Percentiles rank a stretch among this genome's conserved stretches.
These are phyloP conservation scores for Pseudonectria foliicola DNA, from an alignment of 2,329 filamentous ascomycete genomes.

Conservation along the genomic window DNA sequence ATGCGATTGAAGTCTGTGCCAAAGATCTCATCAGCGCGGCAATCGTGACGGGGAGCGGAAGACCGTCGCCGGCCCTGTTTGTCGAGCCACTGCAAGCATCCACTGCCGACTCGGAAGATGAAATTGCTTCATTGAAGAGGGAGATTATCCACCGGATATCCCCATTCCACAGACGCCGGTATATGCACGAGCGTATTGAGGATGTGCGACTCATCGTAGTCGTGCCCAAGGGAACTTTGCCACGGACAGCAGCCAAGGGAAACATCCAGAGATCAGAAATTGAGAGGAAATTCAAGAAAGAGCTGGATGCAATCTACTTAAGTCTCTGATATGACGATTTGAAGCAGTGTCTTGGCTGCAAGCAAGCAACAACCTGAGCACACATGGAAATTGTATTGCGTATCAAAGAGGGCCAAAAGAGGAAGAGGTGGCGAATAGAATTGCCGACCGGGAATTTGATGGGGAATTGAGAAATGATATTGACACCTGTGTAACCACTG, in stretches of 20 bases:
- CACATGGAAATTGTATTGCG: too few species aligned
- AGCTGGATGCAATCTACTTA: slow-evolving; percentile 2
- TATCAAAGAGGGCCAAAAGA: too few species aligned
- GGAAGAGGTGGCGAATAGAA: too few species aligned
- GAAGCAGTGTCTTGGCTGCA: too few species aligned
- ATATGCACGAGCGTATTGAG: slow-evolving; percentile 14
- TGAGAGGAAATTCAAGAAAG: slow-evolving; percentile 3
- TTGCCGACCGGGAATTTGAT: too few species aligned
- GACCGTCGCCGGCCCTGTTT: slow-evolving; percentile 12
- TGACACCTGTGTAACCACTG: too few species aligned
- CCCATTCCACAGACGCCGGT: slow-evolving; percentile 15
- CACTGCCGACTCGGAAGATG: background rate
- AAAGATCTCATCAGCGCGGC: slow-evolving; percentile 11
- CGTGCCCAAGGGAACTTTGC: slow-evolving; percentile 7
- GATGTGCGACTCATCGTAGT: slow-evolving; percentile 11
- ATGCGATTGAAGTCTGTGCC: slow-evolving; percentile 10
- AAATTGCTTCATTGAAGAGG: slow-evolving; percentile 1
- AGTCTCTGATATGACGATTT: too few species aligned
- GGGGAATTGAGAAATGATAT: too few species aligned
- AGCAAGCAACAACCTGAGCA: too few species aligned
- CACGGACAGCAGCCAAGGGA: slow-evolving; percentile 12
- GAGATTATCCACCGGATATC: slow-evolving; percentile 11
- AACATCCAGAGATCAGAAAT: slow-evolving; percentile 13
- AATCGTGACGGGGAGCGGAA: slow-evolving; percentile 12
- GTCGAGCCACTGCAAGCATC: slow-evolving; percentile 9